phyloP scores from a whole-genome alignment of 306 rosid species.

The Sechiopsis laciniata region DNA sequence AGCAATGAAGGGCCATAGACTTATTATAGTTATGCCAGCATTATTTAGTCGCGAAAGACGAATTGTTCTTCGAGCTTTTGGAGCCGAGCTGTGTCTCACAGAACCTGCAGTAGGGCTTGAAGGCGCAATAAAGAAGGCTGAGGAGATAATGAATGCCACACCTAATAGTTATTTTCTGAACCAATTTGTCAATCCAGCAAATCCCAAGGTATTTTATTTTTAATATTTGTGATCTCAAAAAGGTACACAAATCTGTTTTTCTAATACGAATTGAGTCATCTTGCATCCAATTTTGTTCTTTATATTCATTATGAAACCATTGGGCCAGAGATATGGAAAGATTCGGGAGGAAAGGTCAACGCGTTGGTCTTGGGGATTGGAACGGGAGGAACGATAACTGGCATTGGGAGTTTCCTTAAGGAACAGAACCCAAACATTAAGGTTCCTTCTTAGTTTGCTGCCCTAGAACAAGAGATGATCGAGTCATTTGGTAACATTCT shows the following conservation, averaged over 20 bases:
- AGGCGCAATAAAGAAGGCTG: slow-evolving; percentile 39
- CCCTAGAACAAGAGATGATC: neutral
- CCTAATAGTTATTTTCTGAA: slow-evolving; percentile 44
- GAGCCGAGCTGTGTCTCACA: slow-evolving; percentile 61
- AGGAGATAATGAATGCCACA: slow-evolving; percentile 41
- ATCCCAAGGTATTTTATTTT: slow-evolving; percentile 41
- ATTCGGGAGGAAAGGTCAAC: slow-evolving; percentile 55
- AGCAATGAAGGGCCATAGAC: slow-evolving; percentile 60
- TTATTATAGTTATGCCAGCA: slow-evolving; percentile 47
- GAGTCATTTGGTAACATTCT: neutral
- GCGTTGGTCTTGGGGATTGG: slow-evolving; percentile 65
- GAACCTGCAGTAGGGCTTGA: slow-evolving; percentile 43
- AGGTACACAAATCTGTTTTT: neutral
- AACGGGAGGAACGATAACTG: slow-evolving; percentile 68
- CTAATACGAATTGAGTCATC: neutral
- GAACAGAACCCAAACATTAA: slow-evolving; percentile 57
- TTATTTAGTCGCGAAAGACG: slow-evolving; percentile 50
- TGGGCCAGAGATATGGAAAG: slow-evolving; percentile 88
- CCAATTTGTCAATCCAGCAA: slow-evolving; percentile 60
- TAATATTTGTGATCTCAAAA: neutral
- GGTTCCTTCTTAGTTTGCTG: slow-evolving; percentile 32
- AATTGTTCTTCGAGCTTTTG: slow-evolving; percentile 54
- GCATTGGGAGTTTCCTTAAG: slow-evolving; percentile 63
- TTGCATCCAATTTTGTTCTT: neutral
- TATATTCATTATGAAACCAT: slow-evolving; percentile 84